Evolutionary conservation across 2,329 filamentous ascomycete genomes (phyloP), one percentile per base, ranked within the genome.

Genomic region (Epichloe coenophiala): DNA sequence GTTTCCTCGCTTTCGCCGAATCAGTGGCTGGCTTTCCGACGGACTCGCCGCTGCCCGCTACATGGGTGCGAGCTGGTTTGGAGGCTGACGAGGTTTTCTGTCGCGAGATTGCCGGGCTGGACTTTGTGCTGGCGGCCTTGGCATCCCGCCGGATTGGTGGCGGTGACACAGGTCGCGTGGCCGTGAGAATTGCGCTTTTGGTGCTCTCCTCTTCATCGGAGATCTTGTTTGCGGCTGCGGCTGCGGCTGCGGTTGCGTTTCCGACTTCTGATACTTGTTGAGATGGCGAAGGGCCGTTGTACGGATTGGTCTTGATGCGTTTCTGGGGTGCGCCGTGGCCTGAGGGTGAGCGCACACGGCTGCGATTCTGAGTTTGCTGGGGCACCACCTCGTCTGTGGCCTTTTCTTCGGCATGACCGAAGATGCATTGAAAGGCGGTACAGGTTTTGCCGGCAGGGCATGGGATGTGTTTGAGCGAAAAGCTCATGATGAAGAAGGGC

Each of bases 341-440:
- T 45, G 49, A 9, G 6, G 51, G 35, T 12, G 49, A 45, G 33
- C 37, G 35, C 15, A 47, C 37, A 41, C 38, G 49, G 35, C 9
- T 21, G 38, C 33, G 43, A 19, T 33, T 37, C 37, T 21, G 27
- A 23, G 33, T 35, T 17, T 15, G 33, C 33, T 17, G 40, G 5
- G 52, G 38, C 45, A 51, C 53, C 13, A 54, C 46, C 50, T 59
- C 27, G 17, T 50, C 46, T 31, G 46, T 3, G 11, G 35, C 47
- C 13, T 59, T 60, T 33, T 73, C 68, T 19, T 58, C 59, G 36
- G 62, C 61, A 55, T 76, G 72, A 31, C 71, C 70, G 56, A 77
- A 77, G 39, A 76, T 67, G 56, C 74, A 77, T 53, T 71, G 65
- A 56, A 74, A 74, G 15, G 73, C 72, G 8, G 68, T 72, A 57